These are phyloP conservation scores for Rubia occidens DNA, from an alignment of 305 asterid genomes.

Conservation along the genomic window DNA sequence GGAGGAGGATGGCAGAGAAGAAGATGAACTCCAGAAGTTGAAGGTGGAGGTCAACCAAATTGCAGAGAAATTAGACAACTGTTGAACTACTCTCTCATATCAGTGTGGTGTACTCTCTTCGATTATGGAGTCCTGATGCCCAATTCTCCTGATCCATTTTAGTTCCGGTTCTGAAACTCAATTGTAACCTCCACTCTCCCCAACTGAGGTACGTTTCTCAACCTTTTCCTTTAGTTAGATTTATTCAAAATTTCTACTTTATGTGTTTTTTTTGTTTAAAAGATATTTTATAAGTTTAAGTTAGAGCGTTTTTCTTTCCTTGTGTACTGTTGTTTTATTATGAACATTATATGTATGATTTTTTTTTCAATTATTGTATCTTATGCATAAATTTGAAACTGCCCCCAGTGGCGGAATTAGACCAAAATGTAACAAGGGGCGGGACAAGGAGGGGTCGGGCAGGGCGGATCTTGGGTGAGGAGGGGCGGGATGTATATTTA, in stretches of 20 bases:
- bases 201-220: slow-evolving; percentile 28
- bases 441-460: too few species aligned
- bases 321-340: background rate
- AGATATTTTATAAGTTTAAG: too few species aligned
- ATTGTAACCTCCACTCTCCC: slow-evolving; percentile 19
- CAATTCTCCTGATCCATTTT: slow-evolving; percentile 25
- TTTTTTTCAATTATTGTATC: too few species aligned
- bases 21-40: slow-evolving; percentile 20
- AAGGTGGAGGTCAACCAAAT: slow-evolving; percentile 44
- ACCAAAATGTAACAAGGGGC: too few species aligned
- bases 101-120: slow-evolving; percentile 41
- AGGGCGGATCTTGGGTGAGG: too few species aligned
- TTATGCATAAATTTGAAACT: too few species aligned
- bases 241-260: background rate
- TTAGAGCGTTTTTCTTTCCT: background rate
- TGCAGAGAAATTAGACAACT: slow-evolving; percentile 39
- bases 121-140: slow-evolving; percentile 41
- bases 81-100: slow-evolving; percentile 38
- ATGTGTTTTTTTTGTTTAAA: background rate
- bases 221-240: slow-evolving; percentile 1
- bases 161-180: slow-evolving; percentile 22
- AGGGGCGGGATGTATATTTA: too few species aligned
- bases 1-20: slow-evolving; percentile 15
- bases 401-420: too few species aligned
- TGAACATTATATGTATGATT: too few species aligned